These are phyloP conservation scores for Coelastrella sp. DNA, from an alignment of 139 green algal genomes.

Conservation along the genomic window DNA sequence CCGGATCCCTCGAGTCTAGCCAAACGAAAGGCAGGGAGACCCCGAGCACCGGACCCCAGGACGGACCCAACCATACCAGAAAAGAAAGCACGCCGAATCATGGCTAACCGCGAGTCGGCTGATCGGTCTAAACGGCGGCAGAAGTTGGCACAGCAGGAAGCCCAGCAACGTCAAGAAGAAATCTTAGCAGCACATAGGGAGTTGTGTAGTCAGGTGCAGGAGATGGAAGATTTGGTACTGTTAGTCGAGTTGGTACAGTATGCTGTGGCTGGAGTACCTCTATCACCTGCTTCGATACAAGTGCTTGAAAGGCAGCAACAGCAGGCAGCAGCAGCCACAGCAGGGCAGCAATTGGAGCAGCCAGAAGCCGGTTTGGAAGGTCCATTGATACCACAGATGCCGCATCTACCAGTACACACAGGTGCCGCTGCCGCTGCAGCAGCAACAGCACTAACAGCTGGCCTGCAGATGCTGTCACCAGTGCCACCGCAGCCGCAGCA, in stretches of 20 bases:
- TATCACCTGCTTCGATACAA: neutral
- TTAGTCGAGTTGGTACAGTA: constrained; percentile 28
- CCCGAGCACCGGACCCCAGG: constrained; percentile 22
- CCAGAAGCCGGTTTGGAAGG: too few species aligned
- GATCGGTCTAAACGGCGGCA: constrained; percentile 41
- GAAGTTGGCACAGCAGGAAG: constrained; percentile 24
- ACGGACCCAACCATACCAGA: constrained; percentile 37
- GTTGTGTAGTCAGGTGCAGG: neutral
- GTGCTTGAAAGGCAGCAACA: constrained; percentile 26
- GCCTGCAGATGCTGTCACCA: neutral
- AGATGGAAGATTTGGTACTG: constrained; percentile 23
- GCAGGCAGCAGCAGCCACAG: constrained; percentile 9
- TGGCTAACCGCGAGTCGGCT: constrained; percentile 44
- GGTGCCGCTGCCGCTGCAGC: constrained; percentile 3
- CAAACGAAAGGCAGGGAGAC: constrained; percentile 36
- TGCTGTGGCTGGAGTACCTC: constrained; percentile 4
- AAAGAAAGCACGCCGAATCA: constrained; percentile 40
- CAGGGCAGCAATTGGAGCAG: neutral
- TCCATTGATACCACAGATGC: neutral
- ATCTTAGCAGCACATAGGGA: neutral
- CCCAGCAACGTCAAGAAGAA: constrained; percentile 29
- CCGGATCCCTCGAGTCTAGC: constrained; percentile 38
- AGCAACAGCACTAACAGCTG: neutral
- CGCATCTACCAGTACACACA: neutral
- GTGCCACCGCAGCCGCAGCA: neutral